Base-by-base conservation (phyloP, 78 protist species). In the Neovahlkampfia damariscottae region DNA sequence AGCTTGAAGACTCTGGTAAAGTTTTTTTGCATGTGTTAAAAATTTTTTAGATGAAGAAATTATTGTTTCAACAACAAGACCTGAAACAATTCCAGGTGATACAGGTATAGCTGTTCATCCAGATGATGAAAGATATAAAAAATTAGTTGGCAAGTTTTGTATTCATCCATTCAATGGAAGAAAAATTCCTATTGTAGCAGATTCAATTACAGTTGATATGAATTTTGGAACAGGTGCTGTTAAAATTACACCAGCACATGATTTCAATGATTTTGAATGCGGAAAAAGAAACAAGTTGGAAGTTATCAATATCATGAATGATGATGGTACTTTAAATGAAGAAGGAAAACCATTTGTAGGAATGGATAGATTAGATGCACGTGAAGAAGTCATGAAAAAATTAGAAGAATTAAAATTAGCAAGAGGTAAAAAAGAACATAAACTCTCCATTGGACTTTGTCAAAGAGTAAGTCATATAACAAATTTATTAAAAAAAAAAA, bases 61-160 rank as follows among this genome's bases (percentile, higher is more conserved):
- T 8, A 80, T 82, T 30, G 93, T 96, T 38, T 96, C 99, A 29
- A 98, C 99, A 38, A 98, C 99, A 0, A 99, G 99, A 58, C 87
- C 90, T 1, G 99, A 98, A 85, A 98, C 99, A 4, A 96, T 98
- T 93, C 85, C 96, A 36, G 99, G 96, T 0, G 99, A 98, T 67
- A 80, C 95, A 8, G 99, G 99, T 34, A 91, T 98, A 3, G 98
- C 98, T n/a, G 85, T 98, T 41, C 96, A 98, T 84, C 96, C 99
- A 29, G 82, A 89, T 0, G 99, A 96, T 76, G 31, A 30, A 37
- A 78, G 95, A 41, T 93, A 93, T 88, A 78, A 0, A 70, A 90
- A 81, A 40, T 85, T 91, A 19, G 88, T 82, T 76, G 97, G 97
- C 32, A 85, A 85, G 86, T 8, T 2, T 29, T 82, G 88, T 35